Base-by-base conservation (phyloP, 352 stramenopile species). In the Phytophthora syringae region DNA sequence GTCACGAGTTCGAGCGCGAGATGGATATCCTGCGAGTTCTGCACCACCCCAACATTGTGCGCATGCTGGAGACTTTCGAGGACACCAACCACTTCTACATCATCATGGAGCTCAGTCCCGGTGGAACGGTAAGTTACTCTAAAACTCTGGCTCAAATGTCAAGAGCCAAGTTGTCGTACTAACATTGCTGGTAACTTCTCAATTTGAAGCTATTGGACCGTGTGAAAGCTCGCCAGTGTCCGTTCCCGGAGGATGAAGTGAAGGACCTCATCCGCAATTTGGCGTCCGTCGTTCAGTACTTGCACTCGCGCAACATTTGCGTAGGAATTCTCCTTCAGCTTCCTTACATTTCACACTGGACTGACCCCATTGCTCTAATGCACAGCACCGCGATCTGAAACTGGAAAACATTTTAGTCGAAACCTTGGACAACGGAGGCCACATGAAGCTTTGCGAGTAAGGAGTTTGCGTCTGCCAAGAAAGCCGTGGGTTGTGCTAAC, bases 371-470 rank as follows among this genome's bases (percentile, higher is more conserved):
- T n/a, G n/a, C n/a, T n/a, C n/a, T n/a, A n/a, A n/a, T n/a, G n/a
- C 36, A 18, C 47, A 92, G 84, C 86, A 94, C 47, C 86, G 86
- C 1, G 86, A 94, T 50, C 34, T 94, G 16, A 94, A 94, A 52
- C 71, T 94, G 0, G 86, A 94, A 37, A 94, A 94, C 45, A 91
- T 94, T 45, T 55, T 94, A n/a, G 52, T 90, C n/a, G 79, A 93
- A 21, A 70, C 62, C 1, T 69, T 82, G 32, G 69, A 82, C 13
- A 57, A 77, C 7, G 81, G 78, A 3, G 79, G 74, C 5, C 69
- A 76, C 45, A 86, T 92, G 60, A 92, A 94, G 53, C 79, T 94
- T 30, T 94, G 86, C 83, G 86, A 94, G 86, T 94, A 77, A 25
- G 82, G 60, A 45, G 24, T 2, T 0, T 27, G n/a, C n/a, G n/a